Conservation (phyloP, 306 rosid species). For the Quercus alba region DNA sequence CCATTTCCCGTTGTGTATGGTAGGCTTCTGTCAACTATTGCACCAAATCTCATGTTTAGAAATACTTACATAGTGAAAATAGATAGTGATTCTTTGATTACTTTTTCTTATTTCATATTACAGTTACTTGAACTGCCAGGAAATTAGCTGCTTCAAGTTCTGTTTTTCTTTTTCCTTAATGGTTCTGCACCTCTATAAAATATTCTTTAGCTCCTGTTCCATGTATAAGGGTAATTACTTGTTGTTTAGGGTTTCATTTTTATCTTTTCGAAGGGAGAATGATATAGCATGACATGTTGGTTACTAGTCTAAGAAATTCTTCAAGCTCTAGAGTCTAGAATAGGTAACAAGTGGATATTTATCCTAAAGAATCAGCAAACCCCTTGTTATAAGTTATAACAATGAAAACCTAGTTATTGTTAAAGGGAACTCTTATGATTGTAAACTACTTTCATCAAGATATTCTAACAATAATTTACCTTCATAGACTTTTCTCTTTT, state of each 20-base stretch:
- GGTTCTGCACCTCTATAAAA: neutral
- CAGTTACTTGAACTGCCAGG: constrained; percentile 3
- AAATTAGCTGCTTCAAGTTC: constrained; percentile 1
- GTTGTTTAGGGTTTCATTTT: constrained; percentile 3
- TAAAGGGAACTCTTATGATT: neutral
- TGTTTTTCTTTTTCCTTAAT: neutral
- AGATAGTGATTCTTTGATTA: neutral
- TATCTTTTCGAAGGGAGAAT: neutral
- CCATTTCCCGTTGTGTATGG: constrained; percentile 15
- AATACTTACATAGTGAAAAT: neutral
- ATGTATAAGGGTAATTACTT: constrained; percentile 1
- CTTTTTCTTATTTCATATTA: neutral
- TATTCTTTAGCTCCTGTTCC: neutral
- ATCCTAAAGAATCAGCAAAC: neutral
- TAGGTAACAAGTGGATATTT: neutral
- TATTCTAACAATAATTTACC: constrained; percentile 4
- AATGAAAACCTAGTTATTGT: neutral
- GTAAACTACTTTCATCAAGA: neutral
- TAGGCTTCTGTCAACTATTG: constrained; percentile 19
- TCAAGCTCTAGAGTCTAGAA: constrained; percentile 6
- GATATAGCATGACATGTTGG: constrained; percentile 20
- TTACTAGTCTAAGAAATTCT: constrained; percentile 10
- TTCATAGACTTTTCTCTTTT: constrained; percentile 1
- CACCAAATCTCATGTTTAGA: neutral
- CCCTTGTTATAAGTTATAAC: neutral